Percentiles rank a stretch among this genome's conserved stretches.
Evolutionary conservation across 2,329 filamentous ascomycete species (phyloP).

Genomic region (Colletotrichum trifolii): DNA sequence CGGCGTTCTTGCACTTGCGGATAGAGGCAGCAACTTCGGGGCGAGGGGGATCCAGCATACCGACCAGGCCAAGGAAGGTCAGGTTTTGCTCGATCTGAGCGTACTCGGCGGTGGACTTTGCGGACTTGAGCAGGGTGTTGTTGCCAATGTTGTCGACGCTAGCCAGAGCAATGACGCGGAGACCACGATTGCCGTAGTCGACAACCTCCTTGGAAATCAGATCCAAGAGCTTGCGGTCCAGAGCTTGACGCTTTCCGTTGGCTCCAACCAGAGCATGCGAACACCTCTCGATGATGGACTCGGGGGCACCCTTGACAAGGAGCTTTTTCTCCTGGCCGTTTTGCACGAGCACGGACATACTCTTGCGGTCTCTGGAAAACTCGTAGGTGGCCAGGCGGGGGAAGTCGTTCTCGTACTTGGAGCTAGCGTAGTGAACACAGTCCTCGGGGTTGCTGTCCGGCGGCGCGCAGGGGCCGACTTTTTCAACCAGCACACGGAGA

Average conservation of each 20-base stretch:
- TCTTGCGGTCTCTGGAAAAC: conserved; percentile 97
- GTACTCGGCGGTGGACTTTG: conserved; percentile 88
- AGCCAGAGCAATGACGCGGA: conserved; percentile 94
- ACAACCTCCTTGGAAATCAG: conserved; percentile 83
- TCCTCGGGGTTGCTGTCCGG: conserved; percentile 64
- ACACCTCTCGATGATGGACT: conserved; percentile 93
- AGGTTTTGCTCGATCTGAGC: conserved; percentile 89
- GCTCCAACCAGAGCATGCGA: conserved; percentile 82
- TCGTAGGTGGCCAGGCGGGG: conserved; percentile 89
- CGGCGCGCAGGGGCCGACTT: conserved; percentile 85
- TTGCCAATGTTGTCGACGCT: conserved; percentile 80
- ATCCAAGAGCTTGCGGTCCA: conserved; percentile 76
- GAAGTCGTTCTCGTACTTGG: conserved; percentile 82
- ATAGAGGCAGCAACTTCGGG: conserved; percentile 91
- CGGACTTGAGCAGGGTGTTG: conserved; percentile 76
- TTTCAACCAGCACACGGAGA: conserved; percentile 89
- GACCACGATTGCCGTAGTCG: conserved; percentile 89
- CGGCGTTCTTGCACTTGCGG: conserved; percentile 87
- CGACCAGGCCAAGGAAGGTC: conserved; percentile 92
- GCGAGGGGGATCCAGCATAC: conserved; percentile 96
- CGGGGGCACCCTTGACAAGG: conserved; percentile 95
- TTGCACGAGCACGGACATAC: conserved; percentile 95
- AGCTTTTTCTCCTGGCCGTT: conserved; percentile 78
- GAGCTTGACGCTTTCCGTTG: conserved; percentile 79
- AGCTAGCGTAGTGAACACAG: conserved; percentile 83